Evolutionary conservation across 495 filamentous ascomycete genomes (phyloP).

Genomic region (Penicillium macrosclerotiorum): DNA sequence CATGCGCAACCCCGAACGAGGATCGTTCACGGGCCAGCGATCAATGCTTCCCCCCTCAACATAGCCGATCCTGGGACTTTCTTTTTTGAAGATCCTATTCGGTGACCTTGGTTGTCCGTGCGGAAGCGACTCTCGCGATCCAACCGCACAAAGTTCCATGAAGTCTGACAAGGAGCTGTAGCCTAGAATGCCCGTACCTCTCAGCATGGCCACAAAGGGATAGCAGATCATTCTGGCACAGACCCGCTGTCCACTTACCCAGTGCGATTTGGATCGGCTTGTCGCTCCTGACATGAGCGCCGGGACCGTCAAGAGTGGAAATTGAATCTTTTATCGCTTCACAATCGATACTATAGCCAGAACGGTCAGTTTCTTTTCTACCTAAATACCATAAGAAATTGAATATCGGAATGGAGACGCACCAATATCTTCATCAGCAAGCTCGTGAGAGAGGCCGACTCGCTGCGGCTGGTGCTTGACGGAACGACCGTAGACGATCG

Average conservation of each 20-base stretch:
- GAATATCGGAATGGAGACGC: slow-evolving; percentile 33
- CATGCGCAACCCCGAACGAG: slow-evolving; percentile 7
- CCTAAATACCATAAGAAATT: background rate
- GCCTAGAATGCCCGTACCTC: slow-evolving; percentile 20
- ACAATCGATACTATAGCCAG: slow-evolving; percentile 77
- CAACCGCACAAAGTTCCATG: slow-evolving; percentile 27
- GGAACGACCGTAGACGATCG: slow-evolving; percentile 94
- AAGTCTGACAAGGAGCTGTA: slow-evolving; percentile 32
- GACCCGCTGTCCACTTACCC: slow-evolving; percentile 23
- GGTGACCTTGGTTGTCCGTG: slow-evolving; percentile 34
- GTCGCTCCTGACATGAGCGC: slow-evolving; percentile 28
- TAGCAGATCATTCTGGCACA: slow-evolving; percentile 23
- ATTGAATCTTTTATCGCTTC: slow-evolving; percentile 66
- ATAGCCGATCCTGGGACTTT: slow-evolving; percentile 25
- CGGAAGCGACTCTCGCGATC: slow-evolving; percentile 32
- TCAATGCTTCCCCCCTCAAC: slow-evolving; percentile 16
- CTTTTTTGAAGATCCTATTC: slow-evolving; percentile 20
- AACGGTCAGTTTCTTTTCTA: slow-evolving; percentile 3
- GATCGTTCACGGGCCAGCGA: slow-evolving; percentile 27
- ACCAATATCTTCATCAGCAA: slow-evolving; percentile 98
- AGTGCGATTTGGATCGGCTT: slow-evolving; percentile 30
- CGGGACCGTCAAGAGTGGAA: slow-evolving; percentile 20
- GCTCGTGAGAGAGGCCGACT: slow-evolving; percentile 86
- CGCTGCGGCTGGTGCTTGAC: slow-evolving; percentile 98
- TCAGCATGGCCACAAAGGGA: slow-evolving; percentile 18